Base-by-base conservation (phyloP, 805 yeast genomes). In the Cyberlindnera euphorbiiphila region DNA sequence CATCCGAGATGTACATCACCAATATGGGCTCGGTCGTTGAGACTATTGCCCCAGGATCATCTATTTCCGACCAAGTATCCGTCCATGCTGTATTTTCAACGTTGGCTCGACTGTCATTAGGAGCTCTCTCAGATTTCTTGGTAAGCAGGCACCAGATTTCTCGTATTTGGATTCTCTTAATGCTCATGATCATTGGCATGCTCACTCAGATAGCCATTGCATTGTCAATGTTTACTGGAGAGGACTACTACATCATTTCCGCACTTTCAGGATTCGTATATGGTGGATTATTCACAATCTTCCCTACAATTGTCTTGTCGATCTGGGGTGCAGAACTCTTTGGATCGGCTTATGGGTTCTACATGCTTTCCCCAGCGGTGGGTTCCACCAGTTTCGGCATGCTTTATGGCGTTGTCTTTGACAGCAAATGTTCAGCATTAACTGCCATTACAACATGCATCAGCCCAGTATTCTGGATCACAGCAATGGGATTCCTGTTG, bases 271-370 rank as follows among this genome's bases (percentile, higher is more conserved):
- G 98, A 0, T 54, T 75, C 18, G 65, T 76, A 6, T 86, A 91
- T 54, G 96, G 98, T 22, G 85, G 89, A 0, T 56, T 85, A 4
- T 91, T 86, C 64, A 88, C 98, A 0, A 62, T 86, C 6, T 85
- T 78, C 50, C 98, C 98, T 4, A 83, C 95, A 0, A 69, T 88
- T 11, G 76, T 88, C 12, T 81, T 95, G 2, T 68, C 81, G 4
- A 76, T 85, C 3, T 93, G 96, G 88, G 97, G 97, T 0, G 72
- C 84, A 16, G 88, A 84, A 29, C 72, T 85, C 23, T 77, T 91
- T 60, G 98, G 97, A 0, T 84, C 95, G 3, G 84, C 91, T 2
- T 91, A 96, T 86, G 97, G 97, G 3, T 66, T 83, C 18, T 85
- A 87, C 57, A 81, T 87, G 73, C 70, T 85, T 24, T 93, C 94